Evolutionary conservation across 495 filamentous ascomycete species (phyloP).

Genomic region (Friedmanniomyces simplex): DNA sequence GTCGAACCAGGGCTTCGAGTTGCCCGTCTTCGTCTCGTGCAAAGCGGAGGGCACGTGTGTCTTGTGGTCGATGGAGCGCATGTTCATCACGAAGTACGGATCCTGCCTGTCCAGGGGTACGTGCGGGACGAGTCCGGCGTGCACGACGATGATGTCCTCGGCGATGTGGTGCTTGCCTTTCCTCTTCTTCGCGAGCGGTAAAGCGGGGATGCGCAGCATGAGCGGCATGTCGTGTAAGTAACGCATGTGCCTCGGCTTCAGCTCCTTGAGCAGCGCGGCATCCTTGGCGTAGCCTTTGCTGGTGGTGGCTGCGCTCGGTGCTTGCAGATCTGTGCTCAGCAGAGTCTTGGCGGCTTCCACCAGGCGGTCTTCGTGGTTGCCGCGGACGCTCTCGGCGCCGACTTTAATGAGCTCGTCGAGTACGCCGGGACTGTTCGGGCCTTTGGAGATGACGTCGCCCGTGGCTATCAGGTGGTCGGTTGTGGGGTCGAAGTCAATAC

Average conservation of each 20-base stretch:
- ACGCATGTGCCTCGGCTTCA: constrained; percentile 10
- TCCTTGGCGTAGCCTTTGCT: constrained; percentile 13
- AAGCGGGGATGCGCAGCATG: constrained; percentile 18
- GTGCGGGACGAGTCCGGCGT: constrained; percentile 72
- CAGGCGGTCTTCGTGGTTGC: constrained; percentile 87
- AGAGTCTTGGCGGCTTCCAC: constrained; percentile 29
- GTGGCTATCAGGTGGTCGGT: constrained; percentile 71
- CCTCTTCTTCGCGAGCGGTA: constrained; percentile 8
- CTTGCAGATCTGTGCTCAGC: not conserved
- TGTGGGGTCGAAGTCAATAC: constrained; percentile 50
- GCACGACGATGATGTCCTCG: constrained; percentile 53
- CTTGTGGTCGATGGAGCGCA: constrained; percentile 64
- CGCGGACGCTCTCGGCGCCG: constrained; percentile 69
- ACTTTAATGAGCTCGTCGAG: constrained; percentile 60
- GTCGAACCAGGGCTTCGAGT: constrained; percentile 11
- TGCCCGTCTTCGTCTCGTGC: constrained; percentile 4
- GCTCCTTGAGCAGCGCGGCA: constrained; percentile 2
- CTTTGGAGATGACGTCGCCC: constrained; percentile 82
- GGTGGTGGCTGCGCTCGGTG: not conserved
- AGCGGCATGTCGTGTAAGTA: constrained; percentile 19
- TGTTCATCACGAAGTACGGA: constrained; percentile 76
- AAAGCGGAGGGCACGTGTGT: constrained; percentile 32
- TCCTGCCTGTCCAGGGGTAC: constrained; percentile 64
- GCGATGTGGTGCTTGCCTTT: not conserved
- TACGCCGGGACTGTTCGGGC: constrained; percentile 71